Evolutionary conservation across 1,284 basidiomycete genomes (phyloP).

Genomic region (Phaffia rhodozyma): DNA sequence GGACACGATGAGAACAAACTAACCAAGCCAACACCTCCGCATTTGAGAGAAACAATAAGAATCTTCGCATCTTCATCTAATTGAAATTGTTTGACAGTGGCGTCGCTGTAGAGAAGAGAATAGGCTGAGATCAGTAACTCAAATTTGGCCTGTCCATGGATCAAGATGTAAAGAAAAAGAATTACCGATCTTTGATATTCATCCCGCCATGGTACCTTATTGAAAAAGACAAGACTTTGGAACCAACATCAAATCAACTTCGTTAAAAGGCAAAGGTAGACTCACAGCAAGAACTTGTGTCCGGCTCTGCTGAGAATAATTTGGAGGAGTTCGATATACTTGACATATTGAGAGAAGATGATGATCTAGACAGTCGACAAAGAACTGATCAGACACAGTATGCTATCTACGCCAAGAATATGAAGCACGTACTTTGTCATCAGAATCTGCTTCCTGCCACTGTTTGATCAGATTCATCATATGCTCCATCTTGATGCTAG

Average conservation of each 20-base stretch:
- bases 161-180: too few species aligned
- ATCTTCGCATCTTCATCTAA: constrained; percentile 24
- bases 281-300: not conserved
- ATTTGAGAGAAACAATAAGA: constrained; percentile 35
- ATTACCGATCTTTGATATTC: constrained; percentile 22
- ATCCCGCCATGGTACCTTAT: constrained; percentile 33
- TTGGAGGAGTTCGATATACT: constrained; percentile 9
- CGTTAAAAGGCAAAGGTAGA: too few species aligned
- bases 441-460: not conserved
- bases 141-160: too few species aligned
- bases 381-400: too few species aligned
- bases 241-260: not conserved
- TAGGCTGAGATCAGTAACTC: too few species aligned
- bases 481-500: constrained; percentile 6
- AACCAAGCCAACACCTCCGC: constrained; percentile 31
- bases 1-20: not conserved
- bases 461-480: constrained; percentile 6
- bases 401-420: not conserved
- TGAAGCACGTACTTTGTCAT: not conserved
- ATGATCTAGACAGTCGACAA: not conserved
- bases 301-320: not conserved
- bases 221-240: not conserved
- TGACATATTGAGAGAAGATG: constrained; percentile 16
- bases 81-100: not conserved
- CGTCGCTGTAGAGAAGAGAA: not conserved